These are phyloP conservation scores for Aspergillus persii DNA, from an alignment of 2,329 filamentous ascomycete species.

Conservation along the genomic window DNA sequence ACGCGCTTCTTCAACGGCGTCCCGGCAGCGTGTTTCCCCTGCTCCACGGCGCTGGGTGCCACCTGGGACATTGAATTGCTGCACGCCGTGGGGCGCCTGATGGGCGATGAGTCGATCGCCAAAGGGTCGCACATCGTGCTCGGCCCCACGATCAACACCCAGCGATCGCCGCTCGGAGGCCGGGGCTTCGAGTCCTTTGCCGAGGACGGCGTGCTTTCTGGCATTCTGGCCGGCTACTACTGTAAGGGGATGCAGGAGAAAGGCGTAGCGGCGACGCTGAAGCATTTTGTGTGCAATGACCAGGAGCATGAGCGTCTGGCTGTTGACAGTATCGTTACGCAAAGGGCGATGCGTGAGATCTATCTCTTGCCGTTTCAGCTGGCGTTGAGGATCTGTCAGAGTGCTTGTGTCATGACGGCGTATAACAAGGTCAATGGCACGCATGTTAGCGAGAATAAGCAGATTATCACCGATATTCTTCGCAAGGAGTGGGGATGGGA, in stretches of 20 bases:
- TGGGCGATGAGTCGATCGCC: constrained; percentile 69
- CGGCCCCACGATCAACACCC: constrained; percentile 77
- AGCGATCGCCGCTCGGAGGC: constrained; percentile 78
- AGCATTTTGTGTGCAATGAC: constrained; percentile 57
- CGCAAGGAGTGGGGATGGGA: constrained; percentile 49
- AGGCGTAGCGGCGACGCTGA: constrained; percentile 73
- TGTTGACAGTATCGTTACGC: constrained; percentile 43
- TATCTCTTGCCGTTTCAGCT: constrained; percentile 65
- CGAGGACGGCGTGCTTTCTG: constrained; percentile 75
- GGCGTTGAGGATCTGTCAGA: constrained; percentile 55
- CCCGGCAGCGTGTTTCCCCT: constrained; percentile 74
- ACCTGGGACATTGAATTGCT: constrained; percentile 75
- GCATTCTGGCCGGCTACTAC: constrained; percentile 69
- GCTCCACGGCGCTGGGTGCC: constrained; percentile 72
- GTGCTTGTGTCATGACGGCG: constrained; percentile 58
- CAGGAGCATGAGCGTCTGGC: constrained; percentile 47
- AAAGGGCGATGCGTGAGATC: constrained; percentile 60
- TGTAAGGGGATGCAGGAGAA: constrained; percentile 71
- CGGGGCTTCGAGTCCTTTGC: constrained; percentile 85
- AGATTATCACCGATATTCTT: constrained; percentile 43
- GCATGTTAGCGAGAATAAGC: constrained; percentile 44
- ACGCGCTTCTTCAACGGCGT: constrained; percentile 66
- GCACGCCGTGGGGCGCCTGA: constrained; percentile 65
- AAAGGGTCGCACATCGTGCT: constrained; percentile 72
- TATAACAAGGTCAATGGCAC: constrained; percentile 58